Percentiles rank a stretch among this genome's conserved stretches.
Evolutionary conservation across 768 basidiomycete species (phyloP).

Genomic region (Albatrellus ellisii): DNA sequence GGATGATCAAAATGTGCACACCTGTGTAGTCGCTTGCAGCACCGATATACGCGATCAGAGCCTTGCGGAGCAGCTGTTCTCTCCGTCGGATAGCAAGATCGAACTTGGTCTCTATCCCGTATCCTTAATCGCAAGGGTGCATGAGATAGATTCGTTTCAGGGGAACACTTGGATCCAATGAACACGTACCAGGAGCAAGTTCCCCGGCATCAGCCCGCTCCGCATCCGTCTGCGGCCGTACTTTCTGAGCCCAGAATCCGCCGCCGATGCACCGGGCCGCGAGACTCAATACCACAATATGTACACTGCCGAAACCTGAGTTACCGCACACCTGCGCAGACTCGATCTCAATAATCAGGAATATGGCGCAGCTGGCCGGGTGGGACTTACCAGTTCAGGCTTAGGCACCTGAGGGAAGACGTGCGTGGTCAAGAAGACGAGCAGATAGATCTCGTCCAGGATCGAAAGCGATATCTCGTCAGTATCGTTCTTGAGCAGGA

Average conservation of each 20-base stretch:
- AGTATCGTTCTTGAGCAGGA: conserved; percentile 66
- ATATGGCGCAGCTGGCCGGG: neutral
- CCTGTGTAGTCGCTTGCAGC: conserved; percentile 62
- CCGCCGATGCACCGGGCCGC: conserved; percentile 58
- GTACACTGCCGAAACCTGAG: conserved; percentile 77
- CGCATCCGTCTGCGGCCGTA: conserved; percentile 52
- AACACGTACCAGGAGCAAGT: conserved; percentile 38
- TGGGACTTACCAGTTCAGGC: conserved; percentile 56
- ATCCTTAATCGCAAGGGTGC: conserved; percentile 31
- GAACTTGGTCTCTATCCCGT: conserved; percentile 43
- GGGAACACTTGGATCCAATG: neutral
- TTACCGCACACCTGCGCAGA: conserved; percentile 36
- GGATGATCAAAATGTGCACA: conserved; percentile 16
- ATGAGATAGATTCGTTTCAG: conserved; percentile 5
- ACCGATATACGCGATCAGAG: conserved; percentile 55
- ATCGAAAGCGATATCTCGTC: conserved; percentile 48
- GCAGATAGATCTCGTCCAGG: conserved; percentile 68
- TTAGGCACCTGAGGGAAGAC: conserved; percentile 63
- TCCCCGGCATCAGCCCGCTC: conserved; percentile 45
- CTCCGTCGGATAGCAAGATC: conserved; percentile 40
- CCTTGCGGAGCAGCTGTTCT: conserved; percentile 46
- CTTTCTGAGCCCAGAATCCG: conserved; percentile 40
- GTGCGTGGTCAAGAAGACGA: conserved; percentile 57
- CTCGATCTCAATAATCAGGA: neutral
- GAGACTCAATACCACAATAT: conserved; percentile 63